Base-by-base conservation (phyloP, 2,329 filamentous ascomycete genomes). In the Pseudocercospora pini-densiflorae region DNA sequence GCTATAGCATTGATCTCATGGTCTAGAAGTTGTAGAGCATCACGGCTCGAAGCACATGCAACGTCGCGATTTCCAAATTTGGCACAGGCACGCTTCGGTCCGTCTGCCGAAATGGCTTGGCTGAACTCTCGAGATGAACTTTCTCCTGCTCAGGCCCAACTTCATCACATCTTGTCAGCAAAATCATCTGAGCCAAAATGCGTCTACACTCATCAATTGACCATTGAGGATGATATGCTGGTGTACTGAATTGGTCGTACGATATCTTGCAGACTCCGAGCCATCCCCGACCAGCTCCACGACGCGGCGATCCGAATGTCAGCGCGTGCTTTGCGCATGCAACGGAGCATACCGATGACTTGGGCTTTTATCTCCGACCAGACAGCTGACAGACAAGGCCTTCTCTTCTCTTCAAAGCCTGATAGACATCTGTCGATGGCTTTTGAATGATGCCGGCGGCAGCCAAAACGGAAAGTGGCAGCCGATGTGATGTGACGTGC, bases 41-140 rank as follows among this genome's bases (percentile, higher is more conserved):
- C 24, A 21, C 55, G 16, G 55, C 31, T 58, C 55, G 19, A 24
- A 27, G 54, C 16, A 33, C 27, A 19, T 21, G 53, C 55, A 31
- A 58, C 55, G 55, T 58, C 19, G 27, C 55, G 19, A 27, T 19
- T 58, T 58, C 31, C 31, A 58, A 58, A 58, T 40, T 58, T 40
- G 33, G 55, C 29, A 14, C 31, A 43, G 33, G 55, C 7, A 27
- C n/a, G 55, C 55, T 58, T 58, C 55, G 55, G 55, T 40, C 54
- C 54, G 31, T 27, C 3, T 6, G 16, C 33, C 33, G 33, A 36
- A 3, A 2, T 2, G 31, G 10, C 33, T 36, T 36, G 33, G 33
- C 33, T 36, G 14, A 16, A 40, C 12, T 40, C 36, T 40, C 16
- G 5, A 19, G 40, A 43, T 43, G 40, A 43, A 43, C 40, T 43